Evolutionary conservation across 2,329 filamentous ascomycete genomes (phyloP).

Genomic region (Knufia fluminis): DNA sequence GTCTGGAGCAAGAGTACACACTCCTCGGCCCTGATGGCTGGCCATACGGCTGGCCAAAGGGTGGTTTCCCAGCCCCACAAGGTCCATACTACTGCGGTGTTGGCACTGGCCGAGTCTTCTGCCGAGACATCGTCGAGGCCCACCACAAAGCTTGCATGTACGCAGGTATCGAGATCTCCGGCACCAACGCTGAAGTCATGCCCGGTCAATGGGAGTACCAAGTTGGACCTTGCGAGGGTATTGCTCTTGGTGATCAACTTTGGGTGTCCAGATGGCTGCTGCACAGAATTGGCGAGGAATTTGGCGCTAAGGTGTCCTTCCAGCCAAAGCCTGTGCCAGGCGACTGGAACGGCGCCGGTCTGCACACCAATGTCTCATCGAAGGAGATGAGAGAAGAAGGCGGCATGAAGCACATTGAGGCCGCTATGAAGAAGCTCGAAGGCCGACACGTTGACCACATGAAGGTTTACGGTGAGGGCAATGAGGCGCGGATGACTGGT

Average conservation of each 20-base stretch:
- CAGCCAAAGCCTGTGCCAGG: conserved; percentile 92
- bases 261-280: conserved; percentile 89
- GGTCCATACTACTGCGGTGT: conserved; percentile 98
- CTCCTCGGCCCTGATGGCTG: conserved; percentile 76
- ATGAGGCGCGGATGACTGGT: conserved; percentile 87
- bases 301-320: conserved; percentile 90
- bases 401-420: conserved; percentile 92
- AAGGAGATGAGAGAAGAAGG: conserved; percentile 80
- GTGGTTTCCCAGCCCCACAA: conserved; percentile 84
- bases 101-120: conserved; percentile 91
- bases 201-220: conserved; percentile 98
- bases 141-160: conserved; percentile 89
- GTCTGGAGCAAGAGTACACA: conserved; percentile 96
- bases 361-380: conserved; percentile 91
- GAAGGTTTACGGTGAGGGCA: conserved; percentile 89
- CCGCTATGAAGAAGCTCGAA: conserved; percentile 73
- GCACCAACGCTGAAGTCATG: conserved; percentile 99
- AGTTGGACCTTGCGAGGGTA: conserved; percentile 80
- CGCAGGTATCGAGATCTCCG: conserved; percentile 84
- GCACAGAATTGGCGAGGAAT: conserved; percentile 87
- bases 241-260: conserved; percentile 89
- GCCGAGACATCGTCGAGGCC: conserved; percentile 93
- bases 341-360: conserved; percentile 93
- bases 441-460: conserved; percentile 74
- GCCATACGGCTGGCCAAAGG: conserved; percentile 85